A percentile compares a stretch with the other conserved stretches of the same genome.
These are phyloP conservation scores for Cordia subcordata DNA, from an alignment of 257 asterid species.

Conservation along the genomic window DNA sequence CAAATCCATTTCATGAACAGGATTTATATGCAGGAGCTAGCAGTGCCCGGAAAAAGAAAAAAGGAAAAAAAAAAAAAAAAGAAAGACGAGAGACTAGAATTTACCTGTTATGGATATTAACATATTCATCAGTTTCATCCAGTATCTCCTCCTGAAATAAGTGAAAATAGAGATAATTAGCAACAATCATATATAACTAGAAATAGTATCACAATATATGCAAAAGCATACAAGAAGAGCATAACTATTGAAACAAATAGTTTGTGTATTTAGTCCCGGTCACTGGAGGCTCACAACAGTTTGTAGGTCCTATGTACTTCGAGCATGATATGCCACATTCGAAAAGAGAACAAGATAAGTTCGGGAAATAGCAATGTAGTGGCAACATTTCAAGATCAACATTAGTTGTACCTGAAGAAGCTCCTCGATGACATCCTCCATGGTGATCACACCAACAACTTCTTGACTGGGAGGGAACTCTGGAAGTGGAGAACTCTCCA, in stretches of 20 bases:
- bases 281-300: too few relatives aligned
- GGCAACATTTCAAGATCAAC: neutral
- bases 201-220: neutral
- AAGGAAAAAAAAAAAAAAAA: neutral
- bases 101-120: constrained; percentile 96
- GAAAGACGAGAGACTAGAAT: neutral
- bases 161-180: constrained; percentile 1
- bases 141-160: constrained; percentile 88
- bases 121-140: constrained; percentile 96
- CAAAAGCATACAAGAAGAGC: neutral
- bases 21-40: neutral
- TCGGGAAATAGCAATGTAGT: neutral
- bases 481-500: constrained; percentile 75
- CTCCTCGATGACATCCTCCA: constrained; percentile 99
- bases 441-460: constrained; percentile 86
- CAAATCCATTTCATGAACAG: too few relatives aligned
- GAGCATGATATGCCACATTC: too few relatives aligned
- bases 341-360: neutral
- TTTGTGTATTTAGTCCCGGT: too few relatives aligned
- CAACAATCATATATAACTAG: constrained; percentile 7
- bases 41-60: neutral
- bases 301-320: too few relatives aligned
- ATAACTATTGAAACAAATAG: neutral
- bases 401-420: constrained; percentile 84
- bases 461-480: constrained; percentile 71